phyloP scores from a whole-genome alignment of 495 filamentous ascomycete species.

The Cetradonia linearis region DNA sequence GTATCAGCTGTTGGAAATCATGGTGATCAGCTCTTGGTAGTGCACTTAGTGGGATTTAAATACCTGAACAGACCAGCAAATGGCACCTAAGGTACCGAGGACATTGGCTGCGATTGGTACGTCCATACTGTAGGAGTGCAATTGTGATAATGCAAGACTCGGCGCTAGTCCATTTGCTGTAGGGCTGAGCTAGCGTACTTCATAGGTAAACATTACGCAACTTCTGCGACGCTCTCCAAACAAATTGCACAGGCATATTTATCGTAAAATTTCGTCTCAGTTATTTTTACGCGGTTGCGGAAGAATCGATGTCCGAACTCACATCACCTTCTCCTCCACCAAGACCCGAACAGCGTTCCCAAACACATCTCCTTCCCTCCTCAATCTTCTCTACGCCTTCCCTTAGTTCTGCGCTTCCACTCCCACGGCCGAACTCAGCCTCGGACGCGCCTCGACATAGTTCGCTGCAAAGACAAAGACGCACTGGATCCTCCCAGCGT shows the following conservation, averaged over 20 bases:
- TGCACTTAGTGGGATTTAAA: background rate
- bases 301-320: background rate
- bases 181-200: slow-evolving; percentile 5
- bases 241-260: no score
- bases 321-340: slow-evolving; percentile 11
- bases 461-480: background rate
- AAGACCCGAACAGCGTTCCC: slow-evolving; percentile 4
- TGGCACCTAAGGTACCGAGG: slow-evolving; percentile 17
- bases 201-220: slow-evolving; percentile 19
- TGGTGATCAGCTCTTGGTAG: background rate
- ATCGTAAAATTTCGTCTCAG: background rate
- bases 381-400: slow-evolving; percentile 19
- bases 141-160: slow-evolving; percentile 6
- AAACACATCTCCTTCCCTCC: slow-evolving; percentile 11
- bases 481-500: slow-evolving; percentile 3
- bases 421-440: slow-evolving; percentile 13
- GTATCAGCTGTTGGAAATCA: slow-evolving; percentile 35
- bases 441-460: background rate
- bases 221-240: background rate
- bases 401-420: slow-evolving; percentile 18
- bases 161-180: background rate
- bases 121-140: background rate
- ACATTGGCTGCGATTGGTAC: slow-evolving; percentile 18
- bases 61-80: slow-evolving; percentile 46
- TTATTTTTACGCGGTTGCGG: background rate